phyloP scores from a whole-genome alignment of 2,329 filamentous ascomycete species.

The Monosporascus cannonballus region DNA sequence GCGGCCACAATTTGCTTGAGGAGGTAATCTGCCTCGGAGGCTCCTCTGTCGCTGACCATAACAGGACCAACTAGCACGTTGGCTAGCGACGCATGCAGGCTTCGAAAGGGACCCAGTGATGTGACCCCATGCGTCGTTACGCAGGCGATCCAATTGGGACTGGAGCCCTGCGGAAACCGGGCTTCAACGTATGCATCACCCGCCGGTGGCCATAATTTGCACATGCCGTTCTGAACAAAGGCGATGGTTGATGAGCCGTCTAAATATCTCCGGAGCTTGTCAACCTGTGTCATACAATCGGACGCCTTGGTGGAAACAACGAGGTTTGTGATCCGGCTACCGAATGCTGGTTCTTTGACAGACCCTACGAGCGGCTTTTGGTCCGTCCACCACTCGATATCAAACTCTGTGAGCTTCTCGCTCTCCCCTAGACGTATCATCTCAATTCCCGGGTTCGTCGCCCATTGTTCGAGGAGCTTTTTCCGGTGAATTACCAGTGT shows the following conservation, averaged over 20 bases:
- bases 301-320: slow-evolving; percentile 74
- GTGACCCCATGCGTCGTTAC: slow-evolving; percentile 52
- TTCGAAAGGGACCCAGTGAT: slow-evolving; percentile 43
- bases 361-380: slow-evolving; percentile 29
- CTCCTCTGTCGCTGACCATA: slow-evolving; percentile 17
- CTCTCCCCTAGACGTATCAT: slow-evolving; percentile 30
- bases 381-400: slow-evolving; percentile 51
- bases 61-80: slow-evolving; percentile 43
- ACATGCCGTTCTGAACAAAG: slow-evolving; percentile 87
- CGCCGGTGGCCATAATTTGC: slow-evolving; percentile 51
- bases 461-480: slow-evolving; percentile 44
- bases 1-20: slow-evolving; percentile 34
- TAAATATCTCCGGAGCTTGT: slow-evolving; percentile 54
- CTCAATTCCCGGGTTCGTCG: slow-evolving; percentile 35
- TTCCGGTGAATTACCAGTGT: slow-evolving; percentile 72
- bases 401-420: slow-evolving; percentile 32
- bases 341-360: slow-evolving; percentile 33
- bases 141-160: slow-evolving; percentile 68
- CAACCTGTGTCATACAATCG: slow-evolving; percentile 56
- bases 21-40: slow-evolving; percentile 29
- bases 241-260: slow-evolving; percentile 64
- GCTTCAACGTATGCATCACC: slow-evolving; percentile 36
- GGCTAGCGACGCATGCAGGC: slow-evolving; percentile 45
- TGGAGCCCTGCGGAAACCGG: slow-evolving; percentile 30
- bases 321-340: slow-evolving; percentile 57